These are phyloP conservation scores for Erodium moschatum DNA, from an alignment of 441 rosid species.

Conservation along the genomic window DNA sequence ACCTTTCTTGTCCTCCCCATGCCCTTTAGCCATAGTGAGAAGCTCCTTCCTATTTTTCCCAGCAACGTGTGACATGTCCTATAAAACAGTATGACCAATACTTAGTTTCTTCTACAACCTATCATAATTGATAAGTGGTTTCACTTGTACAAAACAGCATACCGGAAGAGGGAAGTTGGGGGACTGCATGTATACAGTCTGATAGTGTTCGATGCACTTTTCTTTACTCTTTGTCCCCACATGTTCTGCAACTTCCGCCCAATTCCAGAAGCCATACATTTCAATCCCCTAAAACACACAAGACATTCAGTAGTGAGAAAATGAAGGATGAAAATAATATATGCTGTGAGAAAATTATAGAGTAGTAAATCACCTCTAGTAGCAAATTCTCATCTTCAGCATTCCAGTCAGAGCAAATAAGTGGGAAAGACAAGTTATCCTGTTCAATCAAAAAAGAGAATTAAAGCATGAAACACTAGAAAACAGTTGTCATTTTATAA, in stretches of 20 bases:
- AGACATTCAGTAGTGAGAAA: constrained; percentile 5
- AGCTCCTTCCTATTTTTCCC: constrained; percentile 89
- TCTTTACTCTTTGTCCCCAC: constrained; percentile 94
- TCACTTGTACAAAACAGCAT: constrained; percentile 19
- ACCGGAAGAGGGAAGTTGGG: constrained; percentile 89
- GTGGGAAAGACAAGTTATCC: constrained; percentile 83
- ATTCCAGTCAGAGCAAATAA: constrained; percentile 87
- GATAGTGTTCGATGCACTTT: constrained; percentile 72
- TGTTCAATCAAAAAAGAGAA: constrained; percentile 26
- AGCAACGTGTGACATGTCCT: constrained; percentile 51
- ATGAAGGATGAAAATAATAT: constrained; percentile 6
- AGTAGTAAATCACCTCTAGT: constrained; percentile 49
- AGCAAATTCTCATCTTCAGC: constrained; percentile 94
- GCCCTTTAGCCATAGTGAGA: constrained; percentile 67
- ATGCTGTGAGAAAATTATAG: constrained; percentile 8
- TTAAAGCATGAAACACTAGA: neutral
- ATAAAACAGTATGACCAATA: neutral
- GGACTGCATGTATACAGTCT: constrained; percentile 62
- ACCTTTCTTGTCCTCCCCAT: constrained; percentile 51
- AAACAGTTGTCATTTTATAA: neutral
- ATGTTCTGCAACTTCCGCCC: constrained; percentile 94
- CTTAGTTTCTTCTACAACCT: neutral
- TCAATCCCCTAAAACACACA: constrained; percentile 64
- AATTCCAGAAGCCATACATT: constrained; percentile 93
- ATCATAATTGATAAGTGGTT: neutral